These are phyloP conservation scores for Cryptosporidium ryanae DNA, from an alignment of 169 alveolate species.

Conservation along the genomic window DNA sequence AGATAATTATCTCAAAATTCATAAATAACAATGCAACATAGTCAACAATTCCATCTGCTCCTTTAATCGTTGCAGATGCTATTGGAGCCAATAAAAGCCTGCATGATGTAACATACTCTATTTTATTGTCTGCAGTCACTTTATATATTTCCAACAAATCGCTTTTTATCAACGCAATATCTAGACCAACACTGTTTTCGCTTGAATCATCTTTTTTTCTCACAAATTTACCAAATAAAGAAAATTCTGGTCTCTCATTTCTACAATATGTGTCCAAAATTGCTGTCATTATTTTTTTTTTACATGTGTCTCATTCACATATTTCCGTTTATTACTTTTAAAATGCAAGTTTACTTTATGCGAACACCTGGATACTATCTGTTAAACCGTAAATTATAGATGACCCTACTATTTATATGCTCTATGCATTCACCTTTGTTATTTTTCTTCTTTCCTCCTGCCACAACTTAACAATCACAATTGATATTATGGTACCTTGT, in stretches of 20 bases:
- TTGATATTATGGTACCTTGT: too few species aligned
- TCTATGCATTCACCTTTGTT: too few species aligned
- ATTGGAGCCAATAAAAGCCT: conserved; percentile 53
- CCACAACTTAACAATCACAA: too few species aligned
- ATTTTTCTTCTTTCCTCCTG: too few species aligned
- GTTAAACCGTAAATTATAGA: too few species aligned
- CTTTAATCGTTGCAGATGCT: conserved; percentile 35
- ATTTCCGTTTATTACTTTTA: too few species aligned
- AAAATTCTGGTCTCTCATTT: conserved; percentile 58
- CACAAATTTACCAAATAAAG: conserved; percentile 60
- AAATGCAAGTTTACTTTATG: too few species aligned
- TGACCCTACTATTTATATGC: too few species aligned
- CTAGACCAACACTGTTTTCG: not conserved
- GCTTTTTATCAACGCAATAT: conserved; percentile 25
- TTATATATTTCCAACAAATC: conserved; percentile 30
- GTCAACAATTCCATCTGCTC: conserved; percentile 17
- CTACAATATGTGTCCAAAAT: conserved; percentile 52
- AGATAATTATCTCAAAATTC: conserved; percentile 31
- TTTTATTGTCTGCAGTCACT: conserved; percentile 1
- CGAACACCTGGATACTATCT: too few species aligned
- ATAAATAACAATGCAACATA: conserved; percentile 31
- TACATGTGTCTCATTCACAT: too few species aligned
- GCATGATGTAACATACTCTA: conserved; percentile 21
- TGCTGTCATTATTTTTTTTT: conserved; percentile 33
- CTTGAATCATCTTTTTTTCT: conserved; percentile 15